Evolutionary conservation across 2,329 filamentous ascomycete species (phyloP), one percentile per base, ranked within the genome.

Genomic region (Acephala macrosclerotiorum): DNA sequence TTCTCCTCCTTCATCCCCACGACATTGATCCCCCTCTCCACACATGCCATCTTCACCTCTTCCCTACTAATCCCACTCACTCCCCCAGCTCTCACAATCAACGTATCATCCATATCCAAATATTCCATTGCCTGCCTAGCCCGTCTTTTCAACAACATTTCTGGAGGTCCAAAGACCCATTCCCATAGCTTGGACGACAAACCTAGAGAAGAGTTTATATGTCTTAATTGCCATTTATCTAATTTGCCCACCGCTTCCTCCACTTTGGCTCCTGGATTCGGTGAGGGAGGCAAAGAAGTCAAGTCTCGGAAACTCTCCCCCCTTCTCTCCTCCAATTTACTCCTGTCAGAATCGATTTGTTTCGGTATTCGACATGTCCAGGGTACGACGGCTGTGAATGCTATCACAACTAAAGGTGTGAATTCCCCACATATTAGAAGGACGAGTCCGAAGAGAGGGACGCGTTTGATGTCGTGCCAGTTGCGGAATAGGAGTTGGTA

Each of bases 341-440:
- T 79, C 66, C 88, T 79, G 45, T 88, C 84, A 40, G 78, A 77
- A n/a, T 83, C 80, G 7, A 92, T 81, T 80, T 97, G 95, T 45
- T 80, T 81, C 0, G 95, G 95, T 65, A 97, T 91, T 12, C 93
- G 87, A 77, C 95, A 97, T 0, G 93, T 91, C 72, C 88, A 87
- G 0, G 95, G 95, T 29, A 97, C 91, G 25, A 93, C 81, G 42
- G 81, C 81, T 22, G 89, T 88, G 29, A 97, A 80, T 36, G 88
- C 85, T 7, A 94, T 81, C 1, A 97, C 90, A 6, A 96, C 79
- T 6, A 98, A 75, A 0, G 94, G 93, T 1, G 94, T 92, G 79
- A 97, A 90, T 79, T 98, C 95, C 29, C 94, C 95, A 76, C 91
- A 92, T 18, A 97, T 68, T 0, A 95, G 73, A 7, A 97, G 83